phyloP scores from a whole-genome alignment of 2,329 filamentous ascomycete genomes.

The Ophiocordyceps camponoti-leonardi region DNA sequence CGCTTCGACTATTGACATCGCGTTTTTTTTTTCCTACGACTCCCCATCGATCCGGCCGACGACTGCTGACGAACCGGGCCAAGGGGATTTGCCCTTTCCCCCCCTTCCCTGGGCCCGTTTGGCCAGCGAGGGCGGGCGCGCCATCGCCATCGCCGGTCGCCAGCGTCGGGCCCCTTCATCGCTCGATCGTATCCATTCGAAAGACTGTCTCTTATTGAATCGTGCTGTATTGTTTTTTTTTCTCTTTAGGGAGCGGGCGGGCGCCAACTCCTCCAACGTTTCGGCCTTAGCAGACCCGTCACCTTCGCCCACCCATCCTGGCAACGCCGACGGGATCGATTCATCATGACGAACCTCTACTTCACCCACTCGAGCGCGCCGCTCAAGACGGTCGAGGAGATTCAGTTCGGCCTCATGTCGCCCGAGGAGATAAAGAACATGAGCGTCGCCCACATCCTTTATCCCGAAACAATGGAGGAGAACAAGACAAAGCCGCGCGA shows the following conservation, averaged over 20 bases:
- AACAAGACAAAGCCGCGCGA: constrained; percentile 79
- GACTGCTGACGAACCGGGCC: constrained; percentile 22
- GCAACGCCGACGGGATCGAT: constrained; percentile 8
- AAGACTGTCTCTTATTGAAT: not conserved
- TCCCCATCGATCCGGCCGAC: constrained; percentile 4
- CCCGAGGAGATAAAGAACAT: constrained; percentile 98
- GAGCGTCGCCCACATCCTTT: constrained; percentile 91
- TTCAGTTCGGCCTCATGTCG: constrained; percentile 94
- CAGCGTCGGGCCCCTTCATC: constrained; percentile 11
- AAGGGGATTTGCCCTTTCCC: constrained; percentile 25
- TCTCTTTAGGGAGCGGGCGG: constrained; percentile 1
- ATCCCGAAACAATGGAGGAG: constrained; percentile 99
- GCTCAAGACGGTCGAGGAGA: constrained; percentile 94
- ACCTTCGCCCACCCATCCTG: constrained; percentile 3
- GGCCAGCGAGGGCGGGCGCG: constrained; percentile 27
- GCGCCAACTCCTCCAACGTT: constrained; percentile 3
- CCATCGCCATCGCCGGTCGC: constrained; percentile 13
- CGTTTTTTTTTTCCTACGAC: not conserved
- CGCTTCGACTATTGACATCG: constrained; percentile 12
- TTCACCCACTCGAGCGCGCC: constrained; percentile 88
- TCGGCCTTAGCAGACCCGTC: constrained; percentile 5
- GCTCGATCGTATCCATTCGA: constrained; percentile 2
- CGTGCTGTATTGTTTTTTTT: not conserved
- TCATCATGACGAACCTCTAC: constrained; percentile 76
- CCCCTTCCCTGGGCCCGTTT: constrained; percentile 26